Evolutionary conservation across 345 rosid genomes (phyloP).

Genomic region (Turnera subulata): DNA sequence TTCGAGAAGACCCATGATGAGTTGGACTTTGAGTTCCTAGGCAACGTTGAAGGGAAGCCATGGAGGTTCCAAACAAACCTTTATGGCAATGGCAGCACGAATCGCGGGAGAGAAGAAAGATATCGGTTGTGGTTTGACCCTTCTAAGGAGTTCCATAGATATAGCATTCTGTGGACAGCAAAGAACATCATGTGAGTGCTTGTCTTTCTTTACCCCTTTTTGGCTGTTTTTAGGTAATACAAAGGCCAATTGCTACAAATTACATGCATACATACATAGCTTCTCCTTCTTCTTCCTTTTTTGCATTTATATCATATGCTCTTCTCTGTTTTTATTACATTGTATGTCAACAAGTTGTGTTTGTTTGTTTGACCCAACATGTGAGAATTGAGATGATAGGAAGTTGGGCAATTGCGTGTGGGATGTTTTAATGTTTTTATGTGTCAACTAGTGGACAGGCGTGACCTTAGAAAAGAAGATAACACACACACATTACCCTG

Average conservation of each 20-base stretch:
- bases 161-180: conserved; percentile 85
- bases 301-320: no score
- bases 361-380: no score
- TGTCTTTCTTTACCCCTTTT: not conserved
- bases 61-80: conserved; percentile 95
- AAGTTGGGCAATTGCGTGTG: conserved; percentile 16
- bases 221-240: no score
- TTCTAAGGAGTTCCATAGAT: conserved; percentile 69
- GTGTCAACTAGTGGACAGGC: conserved; percentile 1
- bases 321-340: no score
- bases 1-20: conserved; percentile 85
- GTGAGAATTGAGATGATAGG: no score
- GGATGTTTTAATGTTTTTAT: not conserved
- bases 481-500: no score
- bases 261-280: no score
- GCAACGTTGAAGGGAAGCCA: conserved; percentile 73
- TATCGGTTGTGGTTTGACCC: conserved; percentile 96
- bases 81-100: conserved; percentile 89
- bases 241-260: no score
- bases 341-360: no score
- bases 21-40: conserved; percentile 89
- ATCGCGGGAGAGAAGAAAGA: conserved; percentile 86
- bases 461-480: no score
- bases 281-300: no score
- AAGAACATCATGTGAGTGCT: conserved; percentile 64